Percentiles rank a stretch among this genome's conserved stretches.
Evolutionary conservation across 208 protist species (phyloP).

Genomic region (Tritrichomonas musculus): DNA sequence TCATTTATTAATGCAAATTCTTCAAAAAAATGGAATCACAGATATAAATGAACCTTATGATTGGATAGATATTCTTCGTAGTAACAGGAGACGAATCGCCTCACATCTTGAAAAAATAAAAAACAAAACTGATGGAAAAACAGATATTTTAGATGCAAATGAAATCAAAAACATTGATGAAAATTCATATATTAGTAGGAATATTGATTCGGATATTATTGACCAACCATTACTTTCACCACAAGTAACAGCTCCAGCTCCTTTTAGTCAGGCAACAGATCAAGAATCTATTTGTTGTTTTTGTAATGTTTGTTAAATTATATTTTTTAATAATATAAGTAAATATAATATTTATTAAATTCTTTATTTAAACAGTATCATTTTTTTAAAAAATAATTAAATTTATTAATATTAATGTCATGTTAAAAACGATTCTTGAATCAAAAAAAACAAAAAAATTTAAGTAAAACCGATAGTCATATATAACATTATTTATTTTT

Average conservation of each 20-base stretch:
- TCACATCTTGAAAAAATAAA: neutral
- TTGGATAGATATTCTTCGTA: neutral
- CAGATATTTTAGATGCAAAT: too few species aligned
- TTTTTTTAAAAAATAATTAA: too few species aligned
- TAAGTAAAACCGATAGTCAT: too few species aligned
- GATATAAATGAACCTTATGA: neutral
- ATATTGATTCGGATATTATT: too few species aligned
- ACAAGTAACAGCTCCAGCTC: neutral
- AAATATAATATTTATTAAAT: too few species aligned
- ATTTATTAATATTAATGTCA: too few species aligned
- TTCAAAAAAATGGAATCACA: too few species aligned
- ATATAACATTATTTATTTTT: too few species aligned
- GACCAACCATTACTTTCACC: neutral
- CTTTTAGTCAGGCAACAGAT: neutral
- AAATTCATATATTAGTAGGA: neutral
- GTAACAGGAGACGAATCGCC: neutral
- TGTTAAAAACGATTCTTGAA: too few species aligned
- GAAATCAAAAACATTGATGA: neutral
- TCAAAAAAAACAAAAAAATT: too few species aligned
- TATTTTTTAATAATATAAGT: too few species aligned
- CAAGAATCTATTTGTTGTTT: neutral
- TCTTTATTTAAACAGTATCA: too few species aligned
- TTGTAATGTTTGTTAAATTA: neutral
- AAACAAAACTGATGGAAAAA: neutral
- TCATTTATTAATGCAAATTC: neutral